A percentile compares a stretch with the other conserved stretches of the same genome.
Conservation (phyloP, 2,329 filamentous ascomycete genomes). For the Cladophialophora yegresii region DNA sequence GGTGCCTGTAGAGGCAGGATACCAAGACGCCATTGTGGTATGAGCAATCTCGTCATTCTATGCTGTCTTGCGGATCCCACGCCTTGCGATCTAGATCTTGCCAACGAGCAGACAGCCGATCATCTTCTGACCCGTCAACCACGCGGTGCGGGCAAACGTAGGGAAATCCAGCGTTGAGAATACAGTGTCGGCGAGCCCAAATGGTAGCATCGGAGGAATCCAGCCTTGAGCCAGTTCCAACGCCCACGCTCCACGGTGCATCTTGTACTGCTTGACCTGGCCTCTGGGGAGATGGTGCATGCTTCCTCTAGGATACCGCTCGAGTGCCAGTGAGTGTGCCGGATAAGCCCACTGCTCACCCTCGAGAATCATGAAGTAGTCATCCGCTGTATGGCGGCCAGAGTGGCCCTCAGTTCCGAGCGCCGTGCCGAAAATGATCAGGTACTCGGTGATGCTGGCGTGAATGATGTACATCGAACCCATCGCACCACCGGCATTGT, state of each 20-base stretch:
- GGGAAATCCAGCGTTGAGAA: constrained; percentile 79
- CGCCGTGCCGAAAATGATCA: constrained; percentile 83
- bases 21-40: background rate
- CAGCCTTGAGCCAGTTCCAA: constrained; percentile 82
- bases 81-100: constrained; percentile 56
- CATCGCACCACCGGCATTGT: constrained; percentile 85
- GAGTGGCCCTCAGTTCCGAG: constrained; percentile 85
- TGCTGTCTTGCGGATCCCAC: background rate
- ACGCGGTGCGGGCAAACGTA: constrained; percentile 79
- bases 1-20: background rate
- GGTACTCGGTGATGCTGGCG: constrained; percentile 81
- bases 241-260: constrained; percentile 74
- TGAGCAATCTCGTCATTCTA: background rate
- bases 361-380: constrained; percentile 88
- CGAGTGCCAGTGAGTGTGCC: constrained; percentile 65
- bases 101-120: constrained; percentile 67
- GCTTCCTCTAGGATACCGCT: constrained; percentile 68
- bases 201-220: constrained; percentile 91
- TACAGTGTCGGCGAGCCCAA: constrained; percentile 81
- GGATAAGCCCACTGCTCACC: constrained; percentile 77
- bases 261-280: constrained; percentile 78
- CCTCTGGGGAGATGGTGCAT: constrained; percentile 74
- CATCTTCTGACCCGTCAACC: constrained; percentile 75
- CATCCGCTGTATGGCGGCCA: constrained; percentile 85
- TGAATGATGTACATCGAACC: constrained; percentile 83